Conservation (phyloP, 139 green algal species). For the Micractinium conductrix region DNA sequence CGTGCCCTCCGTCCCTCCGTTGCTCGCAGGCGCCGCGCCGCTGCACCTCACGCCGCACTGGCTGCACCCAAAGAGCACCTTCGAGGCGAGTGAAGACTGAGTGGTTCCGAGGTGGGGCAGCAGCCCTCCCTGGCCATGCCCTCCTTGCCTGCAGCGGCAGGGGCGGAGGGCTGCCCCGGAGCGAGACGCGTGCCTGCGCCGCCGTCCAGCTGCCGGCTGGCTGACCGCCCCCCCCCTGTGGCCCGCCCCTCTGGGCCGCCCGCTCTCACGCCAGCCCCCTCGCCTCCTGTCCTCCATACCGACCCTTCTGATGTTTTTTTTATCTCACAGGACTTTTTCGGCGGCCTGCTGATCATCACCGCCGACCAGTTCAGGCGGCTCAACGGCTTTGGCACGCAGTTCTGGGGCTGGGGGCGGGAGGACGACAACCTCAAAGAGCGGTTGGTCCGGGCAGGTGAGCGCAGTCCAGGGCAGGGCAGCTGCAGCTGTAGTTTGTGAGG, state of each 20-base stretch:
- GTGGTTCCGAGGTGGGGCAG: too few species aligned
- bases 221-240: too few species aligned
- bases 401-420: constrained; percentile 56
- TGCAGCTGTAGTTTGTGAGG: background rate
- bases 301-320: too few species aligned
- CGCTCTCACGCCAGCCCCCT: too few species aligned
- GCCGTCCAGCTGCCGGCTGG: too few species aligned
- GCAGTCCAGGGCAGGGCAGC: background rate
- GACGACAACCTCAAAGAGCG: constrained; percentile 56
- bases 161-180: too few species aligned
- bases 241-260: too few species aligned
- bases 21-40: constrained; percentile 8
- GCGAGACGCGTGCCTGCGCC: too few species aligned
- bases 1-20: background rate
- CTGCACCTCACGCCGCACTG: constrained; percentile 39
- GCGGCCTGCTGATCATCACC: constrained; percentile 45
- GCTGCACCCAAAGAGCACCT: constrained; percentile 49
- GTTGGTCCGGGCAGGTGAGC: constrained; percentile 23
- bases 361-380: constrained; percentile 41
- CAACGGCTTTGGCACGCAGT: constrained; percentile 51
- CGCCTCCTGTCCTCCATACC: too few species aligned
- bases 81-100: constrained; percentile 37
- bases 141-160: background rate
- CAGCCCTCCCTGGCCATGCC: background rate
- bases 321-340: constrained; percentile 60